Evolutionary conservation across 2,329 filamentous ascomycete species (phyloP), one percentile per base, ranked within the genome.

Genomic region (Aspergillus glaucus): DNA sequence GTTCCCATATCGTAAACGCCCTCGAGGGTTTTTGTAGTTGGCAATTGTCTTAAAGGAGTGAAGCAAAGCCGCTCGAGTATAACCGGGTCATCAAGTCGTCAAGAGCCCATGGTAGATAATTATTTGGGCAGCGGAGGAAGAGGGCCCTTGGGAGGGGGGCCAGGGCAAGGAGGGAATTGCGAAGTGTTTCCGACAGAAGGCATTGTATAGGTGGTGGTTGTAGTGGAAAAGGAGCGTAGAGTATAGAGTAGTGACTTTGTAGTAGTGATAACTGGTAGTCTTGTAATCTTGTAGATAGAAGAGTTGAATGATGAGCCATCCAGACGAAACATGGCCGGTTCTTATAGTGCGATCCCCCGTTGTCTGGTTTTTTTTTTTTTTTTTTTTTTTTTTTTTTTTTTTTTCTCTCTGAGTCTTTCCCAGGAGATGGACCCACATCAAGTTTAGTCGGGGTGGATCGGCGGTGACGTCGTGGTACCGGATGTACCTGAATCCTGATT

Each of bases 121-220:
- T 68, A 68, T 60, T 68, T 68, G 32, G 66, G 66, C 52, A 68
- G 59, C 47, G 66, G 66, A 57, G 66, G 66, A 24, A 68, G 60
- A 62, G 66, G 66, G 45, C 66, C 66, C 64, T 66, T 67, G 45
- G 66, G 66, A 46, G 66, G 66, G 56, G 66, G 66, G 36, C 66
- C 66, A 4, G 66, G 66, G 60, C 66, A 68, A 47, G 66, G 66
- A 62, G 66, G 66, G 54, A 68, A 67, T 45, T 66, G 63, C 41
- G 56, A 50, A 48, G 60, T 52, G 45, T 61, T 54, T 51, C 54
- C 62, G 58, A 66, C 49, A 50, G 65, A 68, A 67, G 65, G 65
- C 65, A 68, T 68, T 46, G 50, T 64, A 59, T 45, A 43, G 45
- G 10, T 30, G 9, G 17, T 17, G n/a, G 7, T 10, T 10, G 17